These are phyloP conservation scores for Boletellus emodensis DNA, from an alignment of 768 basidiomycete genomes.

Conservation along the genomic window DNA sequence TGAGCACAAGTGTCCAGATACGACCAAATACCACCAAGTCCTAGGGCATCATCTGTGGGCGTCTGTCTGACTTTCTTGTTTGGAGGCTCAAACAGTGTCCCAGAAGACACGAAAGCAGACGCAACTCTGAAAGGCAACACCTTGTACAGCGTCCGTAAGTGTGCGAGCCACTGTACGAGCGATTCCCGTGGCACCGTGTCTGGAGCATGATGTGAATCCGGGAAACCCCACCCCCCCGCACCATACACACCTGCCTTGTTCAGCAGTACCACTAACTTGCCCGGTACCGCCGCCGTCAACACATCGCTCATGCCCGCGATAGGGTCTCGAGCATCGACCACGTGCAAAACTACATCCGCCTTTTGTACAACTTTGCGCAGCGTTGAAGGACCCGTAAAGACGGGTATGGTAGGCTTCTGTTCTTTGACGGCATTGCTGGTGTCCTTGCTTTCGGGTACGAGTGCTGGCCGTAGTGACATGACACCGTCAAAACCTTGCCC, in stretches of 20 bases:
- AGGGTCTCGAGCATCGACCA: slow-evolving; percentile 86
- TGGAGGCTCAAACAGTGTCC: slow-evolving; percentile 17
- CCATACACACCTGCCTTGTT: slow-evolving; percentile 78
- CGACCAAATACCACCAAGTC: slow-evolving; percentile 48
- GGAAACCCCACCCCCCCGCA: background rate
- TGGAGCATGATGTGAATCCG: slow-evolving; percentile 27
- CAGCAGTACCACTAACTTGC: slow-evolving; percentile 61
- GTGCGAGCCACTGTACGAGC: slow-evolving; percentile 60
- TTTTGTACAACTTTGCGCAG: slow-evolving; percentile 54
- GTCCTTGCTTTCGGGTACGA: slow-evolving; percentile 1
- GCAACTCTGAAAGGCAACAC: slow-evolving; percentile 74
- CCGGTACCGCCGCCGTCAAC: slow-evolving; percentile 38
- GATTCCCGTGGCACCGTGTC: slow-evolving; percentile 80
- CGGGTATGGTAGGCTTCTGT: slow-evolving; percentile 16
- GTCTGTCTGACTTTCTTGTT: slow-evolving; percentile 47
- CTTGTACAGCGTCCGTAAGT: slow-evolving; percentile 56
- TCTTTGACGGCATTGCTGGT: background rate
- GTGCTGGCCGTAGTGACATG: slow-evolving; percentile 17
- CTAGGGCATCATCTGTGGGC: slow-evolving; percentile 54
- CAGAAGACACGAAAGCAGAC: slow-evolving; percentile 56
- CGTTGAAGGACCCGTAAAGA: slow-evolving; percentile 26
- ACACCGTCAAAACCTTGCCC: slow-evolving; percentile 38
- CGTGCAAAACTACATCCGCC: slow-evolving; percentile 75
- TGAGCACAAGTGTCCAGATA: slow-evolving; percentile 46
- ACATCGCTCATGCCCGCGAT: slow-evolving; percentile 68